Evolutionary conservation across 2,329 filamentous ascomycete species (phyloP).

Genomic region (Fusarium siculi): DNA sequence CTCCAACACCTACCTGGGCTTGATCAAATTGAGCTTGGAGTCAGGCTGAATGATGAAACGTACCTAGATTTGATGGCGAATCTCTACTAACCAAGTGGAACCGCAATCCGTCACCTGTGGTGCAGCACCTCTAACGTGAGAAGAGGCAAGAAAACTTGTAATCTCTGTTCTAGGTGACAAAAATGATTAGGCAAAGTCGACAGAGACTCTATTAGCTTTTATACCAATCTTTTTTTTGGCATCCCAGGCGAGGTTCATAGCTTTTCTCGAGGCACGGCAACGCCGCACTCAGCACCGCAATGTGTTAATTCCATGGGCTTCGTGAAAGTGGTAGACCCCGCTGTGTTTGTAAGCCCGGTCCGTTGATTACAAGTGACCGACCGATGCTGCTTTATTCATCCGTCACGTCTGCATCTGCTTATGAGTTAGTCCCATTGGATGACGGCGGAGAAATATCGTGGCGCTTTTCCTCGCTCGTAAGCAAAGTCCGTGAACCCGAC

Average conservation of each 20-base stretch:
- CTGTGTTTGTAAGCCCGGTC: slow-evolving; percentile 23
- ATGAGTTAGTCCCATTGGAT: background rate
- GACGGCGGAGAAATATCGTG: slow-evolving; percentile 9
- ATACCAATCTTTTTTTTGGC: background rate
- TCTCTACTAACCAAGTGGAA: slow-evolving; percentile 18
- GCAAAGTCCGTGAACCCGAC: slow-evolving; percentile 42
- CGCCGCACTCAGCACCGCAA: slow-evolving; percentile 23
- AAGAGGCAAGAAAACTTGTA: background rate
- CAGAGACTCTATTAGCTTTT: background rate
- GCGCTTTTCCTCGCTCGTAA: slow-evolving; percentile 36
- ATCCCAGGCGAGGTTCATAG: background rate
- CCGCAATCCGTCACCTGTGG: background rate
- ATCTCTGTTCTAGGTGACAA: background rate
- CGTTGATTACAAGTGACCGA: slow-evolving; percentile 7
- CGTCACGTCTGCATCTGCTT: background rate
- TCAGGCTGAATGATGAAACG: slow-evolving; percentile 31
- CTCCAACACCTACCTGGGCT: slow-evolving; percentile 1
- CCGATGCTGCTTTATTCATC: background rate
- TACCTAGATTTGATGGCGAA: slow-evolving; percentile 28
- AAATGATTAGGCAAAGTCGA: background rate
- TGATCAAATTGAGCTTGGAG: slow-evolving; percentile 3
- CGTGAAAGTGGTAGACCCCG: slow-evolving; percentile 16
- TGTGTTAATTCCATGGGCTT: background rate
- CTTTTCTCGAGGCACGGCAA: slow-evolving; percentile 8
- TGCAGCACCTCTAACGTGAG: background rate